A percentile compares a stretch with the other conserved stretches of the same genome.
phyloP scores from a whole-genome alignment of 208 protist genomes.

The Leishmania lainsoni region DNA sequence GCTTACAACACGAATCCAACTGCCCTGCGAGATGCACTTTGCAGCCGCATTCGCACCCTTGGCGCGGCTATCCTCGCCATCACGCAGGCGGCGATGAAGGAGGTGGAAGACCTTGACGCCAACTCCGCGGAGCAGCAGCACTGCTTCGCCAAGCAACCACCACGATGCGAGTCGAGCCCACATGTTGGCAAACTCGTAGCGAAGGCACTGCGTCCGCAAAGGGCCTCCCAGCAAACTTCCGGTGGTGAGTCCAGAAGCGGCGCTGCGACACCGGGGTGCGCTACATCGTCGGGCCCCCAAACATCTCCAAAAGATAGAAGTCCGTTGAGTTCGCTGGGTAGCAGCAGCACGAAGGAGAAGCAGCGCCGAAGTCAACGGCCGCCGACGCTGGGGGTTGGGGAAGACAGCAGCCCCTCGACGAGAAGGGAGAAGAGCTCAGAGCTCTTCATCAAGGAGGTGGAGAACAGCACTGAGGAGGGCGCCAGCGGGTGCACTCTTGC shows the following conservation, averaged over 20 bases:
- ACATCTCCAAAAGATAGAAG: neutral
- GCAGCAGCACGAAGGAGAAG: neutral
- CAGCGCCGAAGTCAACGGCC: neutral
- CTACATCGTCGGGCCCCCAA: neutral
- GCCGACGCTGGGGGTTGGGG: neutral
- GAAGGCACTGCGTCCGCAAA: neutral
- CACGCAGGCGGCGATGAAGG: conserved; percentile 16
- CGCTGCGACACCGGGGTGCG: neutral
- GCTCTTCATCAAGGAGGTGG: neutral
- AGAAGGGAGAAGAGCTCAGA: neutral
- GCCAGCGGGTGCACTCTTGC: neutral
- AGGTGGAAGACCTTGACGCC: conserved; percentile 22
- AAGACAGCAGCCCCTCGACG: neutral
- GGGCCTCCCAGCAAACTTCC: neutral
- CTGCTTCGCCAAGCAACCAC: neutral
- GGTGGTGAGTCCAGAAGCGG: neutral
- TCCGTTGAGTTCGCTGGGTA: neutral
- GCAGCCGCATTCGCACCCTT: conserved; percentile 43
- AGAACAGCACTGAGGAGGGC: neutral
- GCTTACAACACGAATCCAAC: neutral
- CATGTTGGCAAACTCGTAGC: neutral
- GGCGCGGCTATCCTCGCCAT: conserved; percentile 39
- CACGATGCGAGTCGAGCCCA: neutral
- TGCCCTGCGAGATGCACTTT: conserved; percentile 36
- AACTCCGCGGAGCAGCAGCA: conserved; percentile 2